These are phyloP conservation scores for Dionaea muscipula DNA, from an alignment of 179 eudicot species.

Conservation along the genomic window DNA sequence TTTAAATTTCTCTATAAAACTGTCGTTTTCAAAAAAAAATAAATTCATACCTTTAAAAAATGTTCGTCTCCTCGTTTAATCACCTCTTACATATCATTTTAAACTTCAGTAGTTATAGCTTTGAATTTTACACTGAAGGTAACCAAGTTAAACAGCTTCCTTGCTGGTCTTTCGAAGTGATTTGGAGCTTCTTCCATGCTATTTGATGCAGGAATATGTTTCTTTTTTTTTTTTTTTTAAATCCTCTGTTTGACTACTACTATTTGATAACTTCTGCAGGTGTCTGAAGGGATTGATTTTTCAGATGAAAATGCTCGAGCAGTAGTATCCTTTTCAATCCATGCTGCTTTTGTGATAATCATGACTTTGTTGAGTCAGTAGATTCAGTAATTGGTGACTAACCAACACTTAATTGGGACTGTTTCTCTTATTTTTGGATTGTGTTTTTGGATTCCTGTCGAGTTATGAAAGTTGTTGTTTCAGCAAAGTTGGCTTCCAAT, in stretches of 20 bases:
- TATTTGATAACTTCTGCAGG: slow-evolving; percentile 30
- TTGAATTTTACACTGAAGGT: too few species aligned
- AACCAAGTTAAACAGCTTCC: too few species aligned
- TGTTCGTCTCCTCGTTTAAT: too few species aligned
- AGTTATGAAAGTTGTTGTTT: background rate
- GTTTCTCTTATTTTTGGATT: background rate
- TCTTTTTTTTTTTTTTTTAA: background rate
- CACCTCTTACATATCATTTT: too few species aligned
- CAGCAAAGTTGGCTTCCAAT: background rate
- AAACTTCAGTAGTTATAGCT: too few species aligned
- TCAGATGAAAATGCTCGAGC: slow-evolving; percentile 89
- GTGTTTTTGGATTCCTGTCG: background rate
- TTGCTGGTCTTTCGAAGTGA: too few species aligned
- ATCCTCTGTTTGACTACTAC: background rate
- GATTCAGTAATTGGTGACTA: too few species aligned
- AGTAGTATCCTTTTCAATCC: slow-evolving; percentile 73
- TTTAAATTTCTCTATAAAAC: too few species aligned
- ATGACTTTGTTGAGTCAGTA: too few species aligned
- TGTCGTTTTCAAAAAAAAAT: too few species aligned
- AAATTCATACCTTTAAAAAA: too few species aligned
- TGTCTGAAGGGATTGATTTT: slow-evolving; percentile 96
- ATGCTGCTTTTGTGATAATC: background rate
- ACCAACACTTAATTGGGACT: background rate
- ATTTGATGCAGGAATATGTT: background rate
- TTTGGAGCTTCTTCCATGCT: background rate